A percentile compares a stretch with the other conserved stretches of the same genome.
Evolutionary conservation across 257 asterid species (phyloP).

Genomic region (Solanum chiquidenum): DNA sequence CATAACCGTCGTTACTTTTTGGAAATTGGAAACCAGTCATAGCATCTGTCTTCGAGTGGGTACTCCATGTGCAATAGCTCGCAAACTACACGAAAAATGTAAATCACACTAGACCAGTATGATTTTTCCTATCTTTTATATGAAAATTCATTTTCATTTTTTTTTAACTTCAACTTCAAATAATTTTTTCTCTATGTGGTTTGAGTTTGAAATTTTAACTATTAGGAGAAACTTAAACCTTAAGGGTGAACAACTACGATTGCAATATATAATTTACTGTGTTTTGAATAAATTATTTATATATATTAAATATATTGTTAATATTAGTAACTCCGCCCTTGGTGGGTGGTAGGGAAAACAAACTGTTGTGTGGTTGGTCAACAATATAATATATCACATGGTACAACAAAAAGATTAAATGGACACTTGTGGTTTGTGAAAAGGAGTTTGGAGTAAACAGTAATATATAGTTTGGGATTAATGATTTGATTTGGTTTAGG

Average conservation of each 20-base stretch:
- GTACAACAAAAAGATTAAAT: not conserved
- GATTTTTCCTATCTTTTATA: no score
- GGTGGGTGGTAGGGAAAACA: not conserved
- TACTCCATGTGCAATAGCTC: no score
- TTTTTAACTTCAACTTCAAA: no score
- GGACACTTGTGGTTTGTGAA: not conserved
- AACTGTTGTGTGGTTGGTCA: not conserved
- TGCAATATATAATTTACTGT: no score
- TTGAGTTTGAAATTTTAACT: no score
- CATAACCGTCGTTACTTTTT: not conserved
- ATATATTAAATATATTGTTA: no score
- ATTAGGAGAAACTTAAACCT: no score
- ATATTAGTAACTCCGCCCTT: not conserved
- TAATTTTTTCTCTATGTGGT: no score
- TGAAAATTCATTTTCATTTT: no score
- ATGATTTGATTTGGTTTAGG: not conserved
- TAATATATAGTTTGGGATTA: not conserved
- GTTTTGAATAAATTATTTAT: no score
- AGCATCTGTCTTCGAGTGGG: no score
- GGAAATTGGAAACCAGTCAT: no score
- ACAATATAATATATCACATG: not conserved
- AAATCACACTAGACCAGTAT: fast-evolving
- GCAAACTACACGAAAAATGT: fast-evolving
- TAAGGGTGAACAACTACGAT: not conserved
- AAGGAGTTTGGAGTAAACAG: not conserved